These are phyloP conservation scores for Galeopsis tetrahit DNA, from an alignment of 257 asterid species.

Conservation along the genomic window DNA sequence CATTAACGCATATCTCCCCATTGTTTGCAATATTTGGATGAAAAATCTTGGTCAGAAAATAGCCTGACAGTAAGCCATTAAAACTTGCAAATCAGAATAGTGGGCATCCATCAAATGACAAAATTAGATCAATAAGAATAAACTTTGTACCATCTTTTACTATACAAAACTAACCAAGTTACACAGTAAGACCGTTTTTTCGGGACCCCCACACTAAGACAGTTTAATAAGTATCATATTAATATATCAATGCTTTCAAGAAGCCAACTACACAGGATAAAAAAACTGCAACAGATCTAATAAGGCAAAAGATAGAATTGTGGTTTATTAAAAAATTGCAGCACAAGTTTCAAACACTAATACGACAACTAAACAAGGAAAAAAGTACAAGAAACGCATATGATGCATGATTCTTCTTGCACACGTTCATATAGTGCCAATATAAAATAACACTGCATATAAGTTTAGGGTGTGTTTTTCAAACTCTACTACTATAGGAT, in stretches of 20 bases:
- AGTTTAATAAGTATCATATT: no score
- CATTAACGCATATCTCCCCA: conserved; percentile 97
- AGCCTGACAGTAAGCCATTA: conserved; percentile 54
- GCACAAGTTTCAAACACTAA: background rate
- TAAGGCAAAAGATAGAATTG: background rate
- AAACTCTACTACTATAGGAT: background rate
- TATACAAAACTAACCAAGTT: background rate
- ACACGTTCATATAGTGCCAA: background rate
- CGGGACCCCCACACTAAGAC: background rate
- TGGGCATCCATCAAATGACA: background rate
- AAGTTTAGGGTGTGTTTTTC: background rate
- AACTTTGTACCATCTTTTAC: background rate
- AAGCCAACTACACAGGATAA: no score
- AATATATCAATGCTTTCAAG: no score
- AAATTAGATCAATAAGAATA: conserved; percentile 17
- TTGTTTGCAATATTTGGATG: conserved; percentile 87
- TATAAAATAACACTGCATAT: background rate
- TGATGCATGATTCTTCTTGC: background rate
- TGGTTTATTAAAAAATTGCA: background rate
- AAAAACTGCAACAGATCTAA: no score
- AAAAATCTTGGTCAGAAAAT: conserved; percentile 87
- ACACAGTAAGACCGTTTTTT: background rate
- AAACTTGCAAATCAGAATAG: conserved; percentile 1
- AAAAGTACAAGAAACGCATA: background rate
- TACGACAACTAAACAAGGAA: background rate